Evolutionary conservation across 257 asterid species (phyloP), one percentile per base, ranked within the genome.

Genomic region (Scutellaria baicalensis): DNA sequence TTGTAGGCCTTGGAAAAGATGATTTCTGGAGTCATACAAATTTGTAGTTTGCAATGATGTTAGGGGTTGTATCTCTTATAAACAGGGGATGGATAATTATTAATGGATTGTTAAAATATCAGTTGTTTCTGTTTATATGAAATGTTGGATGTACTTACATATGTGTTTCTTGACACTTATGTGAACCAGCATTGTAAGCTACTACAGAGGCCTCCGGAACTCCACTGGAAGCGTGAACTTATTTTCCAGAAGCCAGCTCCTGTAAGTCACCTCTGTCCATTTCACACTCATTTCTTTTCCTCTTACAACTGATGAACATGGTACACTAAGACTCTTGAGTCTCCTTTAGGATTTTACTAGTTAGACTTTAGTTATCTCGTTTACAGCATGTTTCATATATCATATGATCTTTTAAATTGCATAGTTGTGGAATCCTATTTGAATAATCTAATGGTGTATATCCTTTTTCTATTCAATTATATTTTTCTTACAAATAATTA

Each of bases 121-220:
- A 49, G 48, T 68, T 68, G 38, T 21, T 14, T 69, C 62, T 51
- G 8, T 58, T 44, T 45, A 35, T 43, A 65, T 73, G 16, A n/a
- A 42, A 45, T 72, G 58, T 59, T 5, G 21, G 76, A 6, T 55
- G 70, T 51, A 59, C 7, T 5, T 40, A 79, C 49, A 67, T 59
- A 57, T 62, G 18, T 57, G 66, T 62, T 63, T 66, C 61, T 47
- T 57, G 50, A 75, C 60, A 21, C 70, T 76, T 74, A 58, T 66
- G 61, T 77, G 45, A 56, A 73, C 67, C 95, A 93, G 99, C 99
- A 93, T 64, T 73, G 81, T 70, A 84, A 76, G 77, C 91, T 93
- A 77, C 85, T 87, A 52, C 96, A 84, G 87, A 89, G 93, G 82
- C 99, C 99, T 60, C 99, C 99, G 8, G 95, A 91, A 50, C 90